A percentile compares a stretch with the other conserved stretches of the same genome.
These are phyloP conservation scores for Elongisporangium prolatum DNA, from an alignment of 352 stramenopile species.

Conservation along the genomic window DNA sequence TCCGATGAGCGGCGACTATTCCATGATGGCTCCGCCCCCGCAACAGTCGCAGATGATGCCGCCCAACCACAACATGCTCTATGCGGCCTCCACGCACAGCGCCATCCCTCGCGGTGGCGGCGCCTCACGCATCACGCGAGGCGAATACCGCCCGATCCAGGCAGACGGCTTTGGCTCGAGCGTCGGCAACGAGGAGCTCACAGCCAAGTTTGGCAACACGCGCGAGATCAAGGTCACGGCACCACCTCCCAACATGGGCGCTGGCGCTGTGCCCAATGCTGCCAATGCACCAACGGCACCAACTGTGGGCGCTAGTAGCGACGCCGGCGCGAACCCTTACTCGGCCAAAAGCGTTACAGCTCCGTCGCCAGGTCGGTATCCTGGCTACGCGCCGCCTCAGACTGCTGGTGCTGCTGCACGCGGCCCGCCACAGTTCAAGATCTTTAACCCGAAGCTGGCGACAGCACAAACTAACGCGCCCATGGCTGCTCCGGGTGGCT, in stretches of 20 bases:
- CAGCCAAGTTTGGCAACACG: conserved; percentile 88
- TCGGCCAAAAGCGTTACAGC: conserved; percentile 30
- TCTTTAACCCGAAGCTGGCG: conserved; percentile 81
- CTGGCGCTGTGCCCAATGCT: conserved; percentile 8
- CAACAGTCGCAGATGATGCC: conserved; percentile 13
- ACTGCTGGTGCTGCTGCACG: conserved; percentile 5
- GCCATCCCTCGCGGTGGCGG: conserved; percentile 60
- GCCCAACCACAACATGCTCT: conserved; percentile 57
- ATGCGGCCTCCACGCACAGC: conserved; percentile 74
- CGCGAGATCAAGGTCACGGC: conserved; percentile 75
- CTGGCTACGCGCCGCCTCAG: conserved; percentile 9
- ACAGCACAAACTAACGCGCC: conserved; percentile 12
- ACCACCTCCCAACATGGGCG: conserved; percentile 44
- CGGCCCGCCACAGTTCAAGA: conserved; percentile 78
- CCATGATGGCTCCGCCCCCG: conserved; percentile 11
- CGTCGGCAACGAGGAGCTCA: conserved; percentile 85
- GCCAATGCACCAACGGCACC: conserved; percentile 7
- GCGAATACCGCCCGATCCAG: conserved; percentile 81
- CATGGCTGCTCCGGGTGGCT: conserved; percentile 13
- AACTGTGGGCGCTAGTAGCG: conserved; percentile 6
- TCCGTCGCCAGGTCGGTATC: conserved; percentile 26
- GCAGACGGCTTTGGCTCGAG: conserved; percentile 87
- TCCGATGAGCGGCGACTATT: conserved; percentile 54
- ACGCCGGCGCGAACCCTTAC: conserved; percentile 49
- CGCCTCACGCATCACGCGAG: conserved; percentile 46